Conservation (phyloP, 495 filamentous ascomycete genomes). For the Cercophora scortea region DNA sequence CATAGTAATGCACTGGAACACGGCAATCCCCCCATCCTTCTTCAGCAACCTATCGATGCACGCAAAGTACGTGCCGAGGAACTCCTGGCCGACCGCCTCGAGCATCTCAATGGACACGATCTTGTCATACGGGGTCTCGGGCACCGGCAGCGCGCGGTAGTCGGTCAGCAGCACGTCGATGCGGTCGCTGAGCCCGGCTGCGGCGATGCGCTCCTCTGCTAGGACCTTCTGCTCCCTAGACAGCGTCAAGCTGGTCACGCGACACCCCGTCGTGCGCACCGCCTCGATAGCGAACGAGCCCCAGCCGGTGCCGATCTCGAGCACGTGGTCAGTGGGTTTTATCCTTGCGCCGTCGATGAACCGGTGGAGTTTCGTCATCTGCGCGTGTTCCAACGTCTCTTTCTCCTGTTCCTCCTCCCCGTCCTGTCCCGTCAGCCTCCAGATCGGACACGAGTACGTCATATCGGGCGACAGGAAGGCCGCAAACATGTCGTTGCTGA, state of each 20-base stretch:
- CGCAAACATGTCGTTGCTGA: conserved; percentile 65
- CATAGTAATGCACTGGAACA: conserved; percentile 73
- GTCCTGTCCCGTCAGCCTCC: conserved; percentile 27
- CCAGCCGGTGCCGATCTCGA: conserved; percentile 67
- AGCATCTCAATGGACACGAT: conserved; percentile 69
- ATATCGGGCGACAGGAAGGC: conserved; percentile 66
- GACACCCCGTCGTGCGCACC: conserved; percentile 50
- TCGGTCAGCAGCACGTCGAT: conserved; percentile 54
- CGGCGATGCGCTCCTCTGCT: conserved; percentile 49
- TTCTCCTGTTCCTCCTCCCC: conserved; percentile 7
- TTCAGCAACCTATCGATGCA: conserved; percentile 54
- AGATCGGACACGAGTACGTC: conserved; percentile 71
- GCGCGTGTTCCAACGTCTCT: conserved; percentile 55
- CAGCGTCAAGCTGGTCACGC: conserved; percentile 55
- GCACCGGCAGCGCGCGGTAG: conserved; percentile 49
- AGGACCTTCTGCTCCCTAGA: conserved; percentile 53
- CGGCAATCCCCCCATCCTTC: conserved; percentile 52
- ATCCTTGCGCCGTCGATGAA: conserved; percentile 55
- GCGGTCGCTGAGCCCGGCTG: conserved; percentile 40
- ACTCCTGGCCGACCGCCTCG: conserved; percentile 62
- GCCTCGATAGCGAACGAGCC: conserved; percentile 59
- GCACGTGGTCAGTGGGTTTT: conserved; percentile 53
- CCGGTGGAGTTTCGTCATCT: conserved; percentile 54
- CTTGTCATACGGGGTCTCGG: conserved; percentile 54
- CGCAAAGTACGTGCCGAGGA: conserved; percentile 53